Evolutionary conservation across 345 rosid species (phyloP).

Genomic region (Euphorbia peplus): DNA sequence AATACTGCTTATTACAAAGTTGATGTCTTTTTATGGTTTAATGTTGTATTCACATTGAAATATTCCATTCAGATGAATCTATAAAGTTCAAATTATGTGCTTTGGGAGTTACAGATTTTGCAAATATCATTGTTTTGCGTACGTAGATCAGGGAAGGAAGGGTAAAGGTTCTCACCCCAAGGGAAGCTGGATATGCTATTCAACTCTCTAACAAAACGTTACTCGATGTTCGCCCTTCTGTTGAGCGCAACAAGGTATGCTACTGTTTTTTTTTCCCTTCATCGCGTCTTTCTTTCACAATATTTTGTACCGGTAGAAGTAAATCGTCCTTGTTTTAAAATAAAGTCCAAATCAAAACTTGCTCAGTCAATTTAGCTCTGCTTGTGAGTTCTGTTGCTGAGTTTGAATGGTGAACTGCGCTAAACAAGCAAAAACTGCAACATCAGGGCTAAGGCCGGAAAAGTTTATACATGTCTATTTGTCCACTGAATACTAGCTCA

Average conservation of each 20-base stretch:
- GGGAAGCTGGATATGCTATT: conserved; percentile 90
- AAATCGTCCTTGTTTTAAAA: no score
- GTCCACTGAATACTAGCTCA: no score
- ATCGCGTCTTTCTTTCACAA: background rate
- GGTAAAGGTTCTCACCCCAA: conserved; percentile 76
- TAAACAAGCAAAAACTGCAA: no score
- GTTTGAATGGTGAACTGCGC: no score
- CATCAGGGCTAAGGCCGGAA: no score
- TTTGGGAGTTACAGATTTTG: conserved; percentile 13
- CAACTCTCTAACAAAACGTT: conserved; percentile 76
- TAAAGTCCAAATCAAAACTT: no score
- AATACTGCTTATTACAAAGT: no score
- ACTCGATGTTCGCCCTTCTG: conserved; percentile 80
- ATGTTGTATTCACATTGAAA: conserved; percentile 12
- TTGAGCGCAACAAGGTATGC: conserved; percentile 64
- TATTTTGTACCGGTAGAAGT: no score
- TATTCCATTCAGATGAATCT: conserved; percentile 5
- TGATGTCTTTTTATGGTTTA: no score
- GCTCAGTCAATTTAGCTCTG: no score
- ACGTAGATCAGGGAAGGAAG: conserved; percentile 73
- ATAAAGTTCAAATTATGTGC: conserved; percentile 7
- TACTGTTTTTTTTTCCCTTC: background rate
- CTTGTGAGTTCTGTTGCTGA: no score
- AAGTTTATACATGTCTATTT: no score
- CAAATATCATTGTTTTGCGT: conserved; percentile 12